Base-by-base conservation (phyloP, 129 eudicot species). In the Flaveria sonorensis region DNA sequence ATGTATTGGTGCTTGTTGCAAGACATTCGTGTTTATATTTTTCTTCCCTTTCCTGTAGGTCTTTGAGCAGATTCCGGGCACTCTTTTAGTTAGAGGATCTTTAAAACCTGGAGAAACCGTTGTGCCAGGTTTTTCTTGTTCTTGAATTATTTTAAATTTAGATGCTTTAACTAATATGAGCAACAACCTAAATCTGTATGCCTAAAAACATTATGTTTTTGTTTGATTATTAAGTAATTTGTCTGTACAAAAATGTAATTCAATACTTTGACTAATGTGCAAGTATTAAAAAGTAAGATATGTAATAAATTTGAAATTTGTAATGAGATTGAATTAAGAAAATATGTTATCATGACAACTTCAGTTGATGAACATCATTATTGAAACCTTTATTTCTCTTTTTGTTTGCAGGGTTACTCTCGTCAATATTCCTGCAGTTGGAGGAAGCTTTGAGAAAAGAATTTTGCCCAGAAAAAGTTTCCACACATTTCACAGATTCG, bases 1-100 rank as follows among this genome's bases (percentile, higher is more conserved):
- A 36, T 36, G 40, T 5, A 36, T 36, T 36, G 40, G 5, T 36
- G 40, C 40, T 36, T 36, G 40, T 36, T 36, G 40, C 40, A 36
- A 36, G 40, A 6, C 40, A 36, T 36, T 5, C 40, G 40, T 4
- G 40, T 67, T 67, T 81, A 39, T 28, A 40, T 63, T 10, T 60
- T 77, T 70, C 4, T 18, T 68, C 26, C 59, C 61, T 68, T 72
- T 21, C 68, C 55, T 52, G 9, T 81, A 94, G 97, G 96, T 94
- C 55, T 94, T 94, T 81, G 94, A 94, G 92, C 99, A 89, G 79
- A 91, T 87, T 62, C 97, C 97, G 1, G 99, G 99, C 64, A 89
- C 99, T 10, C 96, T 94, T 55, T 81, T 94, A 86, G 89, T 94
- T 69, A 91, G 68, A 77, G 99, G 96, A 83, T 83, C 90, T 64